Percentiles rank a stretch among this genome's conserved stretches.
Evolutionary conservation across 805 yeast genomes (phyloP).

Genomic region (Debaryomyces maramus): DNA sequence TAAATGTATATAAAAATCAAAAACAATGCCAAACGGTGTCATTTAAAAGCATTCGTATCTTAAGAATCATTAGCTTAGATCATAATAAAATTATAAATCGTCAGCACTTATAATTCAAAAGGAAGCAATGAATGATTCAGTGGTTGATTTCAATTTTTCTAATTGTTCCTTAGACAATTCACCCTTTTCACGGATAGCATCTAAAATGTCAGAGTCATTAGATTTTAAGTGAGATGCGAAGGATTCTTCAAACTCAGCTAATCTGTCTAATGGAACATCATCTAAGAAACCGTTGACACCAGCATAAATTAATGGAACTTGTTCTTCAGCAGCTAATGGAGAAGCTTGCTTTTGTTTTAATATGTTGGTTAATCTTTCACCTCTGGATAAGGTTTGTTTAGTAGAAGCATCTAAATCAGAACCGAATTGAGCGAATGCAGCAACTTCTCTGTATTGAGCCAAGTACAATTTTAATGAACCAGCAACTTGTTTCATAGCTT

Average conservation of each 20-base stretch:
- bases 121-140: conserved; percentile 90
- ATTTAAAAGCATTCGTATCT: conserved; percentile 7
- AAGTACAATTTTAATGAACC: conserved; percentile 99
- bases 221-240: conserved; percentile 91
- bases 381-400: conserved; percentile 98
- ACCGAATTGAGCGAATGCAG: conserved; percentile 99
- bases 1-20: conserved; percentile 7
- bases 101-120: conserved; percentile 44
- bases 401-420: conserved; percentile 99
- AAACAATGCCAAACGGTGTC: conserved; percentile 10
- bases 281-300: conserved; percentile 99
- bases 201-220: conserved; percentile 80
- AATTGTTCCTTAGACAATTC: conserved; percentile 84
- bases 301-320: conserved; percentile 97
- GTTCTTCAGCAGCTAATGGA: conserved; percentile 98
- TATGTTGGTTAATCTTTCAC: conserved; percentile 99
- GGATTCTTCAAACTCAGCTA: conserved; percentile 87
- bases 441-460: conserved; percentile 99
- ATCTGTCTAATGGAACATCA: conserved; percentile 75
- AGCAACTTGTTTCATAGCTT: conserved; percentile 99
- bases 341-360: conserved; percentile 96
- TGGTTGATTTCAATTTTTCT: conserved; percentile 83
- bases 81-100: conserved; percentile 4
- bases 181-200: conserved; percentile 85
- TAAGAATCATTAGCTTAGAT: conserved; percentile 4